phyloP scores from a whole-genome alignment of 1,139 yeast genomes.

The Geotrichum fermentans region DNA sequence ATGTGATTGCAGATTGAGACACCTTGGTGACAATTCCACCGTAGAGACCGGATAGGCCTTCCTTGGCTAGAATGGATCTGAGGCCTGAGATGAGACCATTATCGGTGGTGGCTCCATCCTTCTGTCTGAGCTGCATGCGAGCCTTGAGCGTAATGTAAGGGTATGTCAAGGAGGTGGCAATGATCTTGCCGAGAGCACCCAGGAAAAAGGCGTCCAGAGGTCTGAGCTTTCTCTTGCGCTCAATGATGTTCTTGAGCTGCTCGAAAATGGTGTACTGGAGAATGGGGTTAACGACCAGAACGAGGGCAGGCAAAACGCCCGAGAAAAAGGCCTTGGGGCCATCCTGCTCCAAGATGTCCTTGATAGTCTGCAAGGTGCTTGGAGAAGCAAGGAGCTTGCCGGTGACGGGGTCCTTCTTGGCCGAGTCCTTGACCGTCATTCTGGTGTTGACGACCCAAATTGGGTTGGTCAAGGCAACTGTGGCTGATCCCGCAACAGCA shows the following conservation, averaged over 20 bases:
- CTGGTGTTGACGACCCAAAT: conserved; percentile 94
- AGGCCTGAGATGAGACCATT: conserved; percentile 34
- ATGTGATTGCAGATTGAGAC: conserved; percentile 76
- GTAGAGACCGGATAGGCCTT: conserved; percentile 74
- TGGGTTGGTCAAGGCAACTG: conserved; percentile 85
- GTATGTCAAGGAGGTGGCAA: conserved; percentile 81
- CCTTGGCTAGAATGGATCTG: conserved; percentile 52
- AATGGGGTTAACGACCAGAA: conserved; percentile 81
- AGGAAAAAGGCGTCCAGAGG: conserved; percentile 72
- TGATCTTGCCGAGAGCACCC: conserved; percentile 85
- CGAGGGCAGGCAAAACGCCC: conserved; percentile 77
- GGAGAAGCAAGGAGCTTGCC: conserved; percentile 24
- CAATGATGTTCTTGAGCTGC: conserved; percentile 66
- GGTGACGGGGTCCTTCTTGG: conserved; percentile 40
- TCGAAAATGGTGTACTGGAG: conserved; percentile 88
- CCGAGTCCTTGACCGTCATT: conserved; percentile 54
- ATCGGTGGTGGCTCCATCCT: conserved; percentile 29
- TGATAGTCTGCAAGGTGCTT: conserved; percentile 49
- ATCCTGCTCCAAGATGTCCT: conserved; percentile 62
- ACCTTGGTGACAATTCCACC: conserved; percentile 77
- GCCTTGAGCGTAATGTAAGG: conserved; percentile 86
- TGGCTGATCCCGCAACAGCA: conserved; percentile 80
- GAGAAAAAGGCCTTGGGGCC: conserved; percentile 72
- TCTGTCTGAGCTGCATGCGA: conserved; percentile 70
- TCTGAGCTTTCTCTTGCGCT: conserved; percentile 48